phyloP scores from a whole-genome alignment of 2,329 filamentous ascomycete species.

The Xylaria sp. region DNA sequence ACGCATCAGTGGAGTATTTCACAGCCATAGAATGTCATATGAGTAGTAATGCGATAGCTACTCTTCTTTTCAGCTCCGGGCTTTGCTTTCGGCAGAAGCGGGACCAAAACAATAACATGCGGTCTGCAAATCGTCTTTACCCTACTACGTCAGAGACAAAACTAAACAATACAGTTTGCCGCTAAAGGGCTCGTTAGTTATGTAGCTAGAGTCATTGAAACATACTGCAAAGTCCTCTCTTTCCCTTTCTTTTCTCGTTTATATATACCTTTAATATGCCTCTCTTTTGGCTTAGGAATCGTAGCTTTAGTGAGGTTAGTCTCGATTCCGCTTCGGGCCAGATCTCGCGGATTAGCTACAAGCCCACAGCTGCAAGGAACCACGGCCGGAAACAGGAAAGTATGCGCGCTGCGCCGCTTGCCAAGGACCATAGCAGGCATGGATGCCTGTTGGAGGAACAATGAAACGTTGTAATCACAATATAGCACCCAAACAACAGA shows the following conservation, averaged over 20 bases:
- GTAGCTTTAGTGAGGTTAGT: neutral
- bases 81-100: neutral
- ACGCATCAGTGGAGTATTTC: neutral
- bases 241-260: no score
- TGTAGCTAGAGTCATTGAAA: neutral
- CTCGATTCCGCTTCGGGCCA: neutral
- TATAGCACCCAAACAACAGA: neutral
- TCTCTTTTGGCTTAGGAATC: no score
- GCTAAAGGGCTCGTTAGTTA: neutral
- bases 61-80: neutral
- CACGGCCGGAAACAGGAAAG: neutral
- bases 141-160: neutral
- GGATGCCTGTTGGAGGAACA: neutral
- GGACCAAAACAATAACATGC: neutral
- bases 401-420: conserved; percentile 11
- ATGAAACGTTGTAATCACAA: conserved; percentile 1
- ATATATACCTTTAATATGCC: no score
- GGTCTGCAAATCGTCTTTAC: neutral
- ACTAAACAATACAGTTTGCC: neutral
- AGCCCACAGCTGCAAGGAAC: conserved; percentile 6
- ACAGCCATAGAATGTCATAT: neutral
- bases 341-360: neutral
- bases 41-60: neutral
- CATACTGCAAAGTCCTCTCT: no score
- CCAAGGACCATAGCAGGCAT: neutral